Base-by-base conservation (phyloP, 148 eudicot genomes). In the Persicaria maculosa region DNA sequence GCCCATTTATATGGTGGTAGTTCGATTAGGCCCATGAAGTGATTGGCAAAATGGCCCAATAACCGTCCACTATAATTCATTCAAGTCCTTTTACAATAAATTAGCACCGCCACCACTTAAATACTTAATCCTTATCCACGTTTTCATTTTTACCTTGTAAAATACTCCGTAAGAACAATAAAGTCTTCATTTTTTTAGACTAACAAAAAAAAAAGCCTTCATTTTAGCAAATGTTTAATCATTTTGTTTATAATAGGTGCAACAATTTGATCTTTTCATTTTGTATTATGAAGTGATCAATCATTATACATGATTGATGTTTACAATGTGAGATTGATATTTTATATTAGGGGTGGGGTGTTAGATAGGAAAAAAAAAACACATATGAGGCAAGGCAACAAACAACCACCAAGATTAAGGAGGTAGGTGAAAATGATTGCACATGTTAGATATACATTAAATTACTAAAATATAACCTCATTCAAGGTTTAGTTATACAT, bases 341-440 rank as follows among this genome's bases (percentile, higher is more conserved):
- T 59, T 59, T 59, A 59, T 40, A 65, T 40, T 65, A 43, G 19
- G 19, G 12, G 2, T 15, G 47, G 9, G 15, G 20, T 65, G 70
- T 65, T 65, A 65, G 70, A 65, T 65, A 65, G 70, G 70, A 31
- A 31, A 31, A 31, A 65, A 64, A 36, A 14, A 64, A 15, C 2
- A 59, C 43, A 12, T 20, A 9, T 59, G 43, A 59, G 67, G 36
- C 43, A 59, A 59, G 67, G 3, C 44, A 65, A 36, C 46, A 40
- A 40, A 43, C 70, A 65, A 65, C 70, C 70, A 65, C 70, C 70
- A 22, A 7, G 16, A 14, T 65, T 64, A 3, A 65, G 0, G 70
- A 65, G 70, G n/a, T 65, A 65, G 70, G 70, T 65, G 70, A 43
- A 65, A 65, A 65, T 65, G 17, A 1, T 15, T 65, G 47, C 70